Percentiles rank a stretch among this genome's conserved stretches.
Evolutionary conservation across 306 rosid genomes (phyloP).

Genomic region (Quercus gilva): DNA sequence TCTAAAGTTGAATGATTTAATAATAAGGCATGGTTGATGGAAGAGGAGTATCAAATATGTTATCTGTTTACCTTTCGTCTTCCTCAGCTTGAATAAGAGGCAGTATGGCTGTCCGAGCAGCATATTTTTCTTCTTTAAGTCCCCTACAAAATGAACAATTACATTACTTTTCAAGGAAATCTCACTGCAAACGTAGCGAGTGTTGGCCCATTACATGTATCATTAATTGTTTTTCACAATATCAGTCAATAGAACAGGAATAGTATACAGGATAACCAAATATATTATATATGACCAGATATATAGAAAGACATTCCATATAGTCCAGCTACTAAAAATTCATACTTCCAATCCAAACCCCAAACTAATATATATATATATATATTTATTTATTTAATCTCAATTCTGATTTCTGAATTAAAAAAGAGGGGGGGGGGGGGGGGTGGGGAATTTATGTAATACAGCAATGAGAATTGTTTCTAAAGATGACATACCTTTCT

Average conservation of each 20-base stretch:
- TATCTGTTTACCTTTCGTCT: conserved; percentile 76
- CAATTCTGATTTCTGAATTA: background rate
- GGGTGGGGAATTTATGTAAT: background rate
- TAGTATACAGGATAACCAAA: background rate
- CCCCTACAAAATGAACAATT: conserved; percentile 50
- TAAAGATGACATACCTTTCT: background rate
- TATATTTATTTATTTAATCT: too few species aligned
- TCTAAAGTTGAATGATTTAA: background rate
- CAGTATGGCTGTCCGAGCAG: conserved; percentile 86
- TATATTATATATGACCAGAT: background rate
- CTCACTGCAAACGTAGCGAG: background rate
- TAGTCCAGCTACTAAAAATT: background rate
- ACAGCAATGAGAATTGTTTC: background rate
- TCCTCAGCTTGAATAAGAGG: conserved; percentile 98
- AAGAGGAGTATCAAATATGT: conserved; percentile 1
- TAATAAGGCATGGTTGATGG: background rate
- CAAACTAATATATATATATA: background rate
- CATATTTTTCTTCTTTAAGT: conserved; percentile 86
- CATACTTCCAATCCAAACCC: background rate
- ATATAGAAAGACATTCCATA: background rate
- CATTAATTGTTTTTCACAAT: background rate
- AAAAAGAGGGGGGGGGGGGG: background rate
- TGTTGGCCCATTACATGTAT: background rate
- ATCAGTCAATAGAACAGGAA: background rate
- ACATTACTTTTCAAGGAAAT: conserved; percentile 9